Conservation (phyloP, 2,329 filamentous ascomycete species). For the Lanzia echinophila region DNA sequence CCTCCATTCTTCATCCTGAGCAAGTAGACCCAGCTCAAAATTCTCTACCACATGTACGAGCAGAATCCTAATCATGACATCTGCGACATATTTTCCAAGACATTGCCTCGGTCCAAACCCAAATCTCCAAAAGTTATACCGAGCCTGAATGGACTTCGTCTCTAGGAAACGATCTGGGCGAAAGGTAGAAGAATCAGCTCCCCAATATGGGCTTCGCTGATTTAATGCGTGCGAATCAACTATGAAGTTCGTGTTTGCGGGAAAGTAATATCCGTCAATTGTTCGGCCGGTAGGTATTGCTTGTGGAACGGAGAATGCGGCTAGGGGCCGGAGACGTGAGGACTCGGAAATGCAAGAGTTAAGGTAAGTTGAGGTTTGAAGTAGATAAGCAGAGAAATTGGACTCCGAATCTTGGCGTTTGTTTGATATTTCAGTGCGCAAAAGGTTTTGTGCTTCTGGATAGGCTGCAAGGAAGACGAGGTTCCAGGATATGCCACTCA, state of each 20-base stretch:
- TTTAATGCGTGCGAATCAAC: slow-evolving; percentile 41
- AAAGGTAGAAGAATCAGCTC: slow-evolving; percentile 30
- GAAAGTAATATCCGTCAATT: slow-evolving; percentile 33
- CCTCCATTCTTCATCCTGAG: slow-evolving; percentile 4
- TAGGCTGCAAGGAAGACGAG: slow-evolving; percentile 36
- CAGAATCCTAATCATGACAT: slow-evolving; percentile 30
- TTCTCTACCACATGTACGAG: slow-evolving; percentile 9
- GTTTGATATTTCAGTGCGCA: neutral
- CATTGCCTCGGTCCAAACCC: slow-evolving; percentile 40
- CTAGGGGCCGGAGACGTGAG: slow-evolving; percentile 12
- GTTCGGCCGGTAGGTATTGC: slow-evolving; percentile 31
- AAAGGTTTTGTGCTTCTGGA: slow-evolving; percentile 25
- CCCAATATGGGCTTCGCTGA: slow-evolving; percentile 35
- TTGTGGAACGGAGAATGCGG: slow-evolving; percentile 37
- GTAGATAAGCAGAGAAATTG: slow-evolving; percentile 20
- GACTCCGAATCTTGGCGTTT: neutral
- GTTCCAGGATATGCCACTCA: slow-evolving; percentile 38
- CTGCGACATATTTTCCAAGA: slow-evolving; percentile 37
- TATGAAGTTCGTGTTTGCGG: slow-evolving; percentile 35
- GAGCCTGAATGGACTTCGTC: slow-evolving; percentile 12
- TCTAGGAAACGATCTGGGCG: slow-evolving; percentile 30
- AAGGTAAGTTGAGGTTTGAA: slow-evolving; percentile 24
- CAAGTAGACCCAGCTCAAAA: neutral
- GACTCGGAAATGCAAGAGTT: slow-evolving; percentile 36
- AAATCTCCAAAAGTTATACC: slow-evolving; percentile 40